These are phyloP conservation scores for Talaromyces verruculosus DNA, from an alignment of 2,329 filamentous ascomycete species.

Conservation along the genomic window DNA sequence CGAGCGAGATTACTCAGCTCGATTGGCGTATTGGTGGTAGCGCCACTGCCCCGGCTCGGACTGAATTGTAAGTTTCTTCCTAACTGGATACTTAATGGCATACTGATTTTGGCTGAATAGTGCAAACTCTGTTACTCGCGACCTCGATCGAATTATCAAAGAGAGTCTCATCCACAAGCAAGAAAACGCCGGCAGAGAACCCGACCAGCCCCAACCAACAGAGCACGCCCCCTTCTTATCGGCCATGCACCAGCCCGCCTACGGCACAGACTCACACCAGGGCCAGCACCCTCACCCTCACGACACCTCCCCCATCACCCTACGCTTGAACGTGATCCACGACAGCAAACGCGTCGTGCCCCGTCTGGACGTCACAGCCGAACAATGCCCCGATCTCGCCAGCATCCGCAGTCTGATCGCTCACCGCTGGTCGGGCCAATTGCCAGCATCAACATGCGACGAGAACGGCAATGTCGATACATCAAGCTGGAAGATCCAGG, in stretches of 20 bases:
- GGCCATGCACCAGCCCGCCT: conserved; percentile 14
- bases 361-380: conserved; percentile 38
- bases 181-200: conserved; percentile 21
- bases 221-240: conserved; percentile 15
- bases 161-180: conserved; percentile 33
- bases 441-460: conserved; percentile 30
- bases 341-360: conserved; percentile 43
- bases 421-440: conserved; percentile 34
- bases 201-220: background rate
- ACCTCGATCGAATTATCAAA: conserved; percentile 44
- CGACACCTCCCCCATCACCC: conserved; percentile 28
- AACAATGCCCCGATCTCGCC: conserved; percentile 37
- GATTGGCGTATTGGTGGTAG: conserved; percentile 41
- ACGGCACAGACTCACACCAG: conserved; percentile 12
- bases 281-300: conserved; percentile 20
- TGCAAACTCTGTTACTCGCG: conserved; percentile 43
- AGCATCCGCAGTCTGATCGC: conserved; percentile 34
- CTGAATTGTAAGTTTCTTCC: conserved; percentile 41
- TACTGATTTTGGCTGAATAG: conserved; percentile 26
- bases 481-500: conserved; percentile 38
- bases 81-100: conserved; percentile 25
- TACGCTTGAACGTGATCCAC: conserved; percentile 42
- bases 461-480: conserved; percentile 24
- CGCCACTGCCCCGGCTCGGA: conserved; percentile 32
- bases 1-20: conserved; percentile 33